A percentile compares a stretch with the other conserved stretches of the same genome.
phyloP scores from a whole-genome alignment of 2,329 filamentous ascomycete species.

The Pseudofabraea citricarpa region DNA sequence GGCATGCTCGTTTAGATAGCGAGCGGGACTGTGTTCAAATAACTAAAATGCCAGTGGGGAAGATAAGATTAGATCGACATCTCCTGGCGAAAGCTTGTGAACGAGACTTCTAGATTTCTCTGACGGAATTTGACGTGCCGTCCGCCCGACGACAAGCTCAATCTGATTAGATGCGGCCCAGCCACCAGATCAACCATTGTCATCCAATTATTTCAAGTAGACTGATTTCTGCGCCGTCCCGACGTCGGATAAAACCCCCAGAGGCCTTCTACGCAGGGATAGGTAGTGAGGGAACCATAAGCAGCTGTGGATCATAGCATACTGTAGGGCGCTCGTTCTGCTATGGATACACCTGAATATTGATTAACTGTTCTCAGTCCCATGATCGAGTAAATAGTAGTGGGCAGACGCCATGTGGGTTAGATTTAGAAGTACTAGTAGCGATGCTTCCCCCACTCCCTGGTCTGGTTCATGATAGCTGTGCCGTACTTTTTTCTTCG shows the following conservation, averaged over 20 bases:
- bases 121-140: too few species aligned
- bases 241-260: not conserved
- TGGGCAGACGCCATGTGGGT: not conserved
- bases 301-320: not conserved
- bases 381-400: not conserved
- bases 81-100: too few species aligned
- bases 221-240: not conserved
- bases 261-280: not conserved
- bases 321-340: not conserved
- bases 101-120: too few species aligned
- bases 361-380: not conserved
- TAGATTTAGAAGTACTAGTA: not conserved
- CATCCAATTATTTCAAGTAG: too few species aligned
- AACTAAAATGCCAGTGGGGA: too few species aligned
- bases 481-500: not conserved
- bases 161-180: too few species aligned
- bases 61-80: too few species aligned
- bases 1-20: too few species aligned
- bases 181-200: too few species aligned
- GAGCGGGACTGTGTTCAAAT: too few species aligned
- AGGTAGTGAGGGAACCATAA: not conserved
- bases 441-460: not conserved
- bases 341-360: not conserved
- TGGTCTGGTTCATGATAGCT: not conserved
- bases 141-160: too few species aligned